phyloP scores from a whole-genome alignment of 1,284 basidiomycete species.

The Apiotrichum mycotoxinovorans region DNA sequence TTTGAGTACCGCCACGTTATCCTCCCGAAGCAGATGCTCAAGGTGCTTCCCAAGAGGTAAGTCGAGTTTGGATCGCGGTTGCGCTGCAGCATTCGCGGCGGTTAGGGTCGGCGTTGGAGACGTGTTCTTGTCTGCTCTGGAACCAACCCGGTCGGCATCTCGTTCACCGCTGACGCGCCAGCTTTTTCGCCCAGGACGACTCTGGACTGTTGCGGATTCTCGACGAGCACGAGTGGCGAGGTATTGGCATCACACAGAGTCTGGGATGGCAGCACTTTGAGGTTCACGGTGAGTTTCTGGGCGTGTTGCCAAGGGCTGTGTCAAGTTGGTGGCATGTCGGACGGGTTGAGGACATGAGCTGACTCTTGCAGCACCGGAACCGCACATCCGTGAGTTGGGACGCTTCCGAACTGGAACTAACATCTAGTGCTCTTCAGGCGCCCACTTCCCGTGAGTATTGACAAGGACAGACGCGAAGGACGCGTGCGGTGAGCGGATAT shows the following conservation, averaged over 20 bases:
- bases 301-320: no score
- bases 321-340: no score
- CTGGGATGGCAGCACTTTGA: constrained; percentile 97
- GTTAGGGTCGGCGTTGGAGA: no score
- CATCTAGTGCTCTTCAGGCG: constrained; percentile 52
- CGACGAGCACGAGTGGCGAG: constrained; percentile 85
- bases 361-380: constrained; percentile 65
- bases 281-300: constrained; percentile 72
- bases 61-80: constrained; percentile 54
- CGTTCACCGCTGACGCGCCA: constrained; percentile 29
- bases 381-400: constrained; percentile 53
- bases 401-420: neutral
- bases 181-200: constrained; percentile 63
- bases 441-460: constrained; percentile 46
- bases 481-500: no score
- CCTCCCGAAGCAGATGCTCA: constrained; percentile 79
- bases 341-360: constrained; percentile 6
- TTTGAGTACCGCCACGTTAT: constrained; percentile 83
- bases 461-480: no score
- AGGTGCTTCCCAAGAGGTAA: constrained; percentile 77
- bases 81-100: no score
- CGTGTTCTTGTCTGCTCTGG: no score
- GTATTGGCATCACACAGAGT: constrained; percentile 92
- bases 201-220: constrained; percentile 76
- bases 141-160: no score